Evolutionary conservation across 1,284 basidiomycete genomes (phyloP), one percentile per base, ranked within the genome.

Genomic region (Sanghuangporus baumii): DNA sequence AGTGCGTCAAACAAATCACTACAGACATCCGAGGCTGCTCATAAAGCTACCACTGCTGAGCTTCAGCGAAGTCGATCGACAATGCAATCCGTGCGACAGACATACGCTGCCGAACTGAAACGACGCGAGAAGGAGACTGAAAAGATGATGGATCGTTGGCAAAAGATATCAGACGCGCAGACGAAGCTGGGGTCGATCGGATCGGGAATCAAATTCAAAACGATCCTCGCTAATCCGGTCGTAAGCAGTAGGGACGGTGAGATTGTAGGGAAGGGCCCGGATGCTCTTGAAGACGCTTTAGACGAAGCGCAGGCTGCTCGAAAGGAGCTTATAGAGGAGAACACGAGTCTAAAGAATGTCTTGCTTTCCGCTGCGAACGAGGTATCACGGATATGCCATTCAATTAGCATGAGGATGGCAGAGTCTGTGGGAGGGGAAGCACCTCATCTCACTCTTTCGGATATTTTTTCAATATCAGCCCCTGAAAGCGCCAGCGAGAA

Each of bases 41-140:
- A 91, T 69, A 91, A 88, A 67, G 81, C 86, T 66, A 87, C 88
- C 0, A 78, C 79, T 1, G 73, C 76, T 1, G 89, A 92, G 67
- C 80, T 91, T 1, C 86, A 88, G 67, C 85, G 88, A 18, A 84
- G 84, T 16, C 81, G 86, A 48, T 80, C 82, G 0, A 73, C 83
- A 0, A 70, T 91, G 6, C 87, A 89, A 67, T 81, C 81, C 18
- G 75, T 91, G 7, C 84, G 91, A 26, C 77, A 83, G 41, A 81
- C 85, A 0, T 82, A 91, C 66, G 79, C 86, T 69, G 81, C 84
- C 41, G 93, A 95, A 69, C 73, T 91, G 36, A 93, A 89, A 80
- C 91, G 87, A 75, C 82, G 81, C 67, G 93, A 96, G 69, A 86
- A 88, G 67, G 92, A 94, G 60, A 75, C 89, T 36, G 93, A 94